Conservation (phyloP, 1,284 basidiomycete genomes). For the Trametes pubescens region DNA sequence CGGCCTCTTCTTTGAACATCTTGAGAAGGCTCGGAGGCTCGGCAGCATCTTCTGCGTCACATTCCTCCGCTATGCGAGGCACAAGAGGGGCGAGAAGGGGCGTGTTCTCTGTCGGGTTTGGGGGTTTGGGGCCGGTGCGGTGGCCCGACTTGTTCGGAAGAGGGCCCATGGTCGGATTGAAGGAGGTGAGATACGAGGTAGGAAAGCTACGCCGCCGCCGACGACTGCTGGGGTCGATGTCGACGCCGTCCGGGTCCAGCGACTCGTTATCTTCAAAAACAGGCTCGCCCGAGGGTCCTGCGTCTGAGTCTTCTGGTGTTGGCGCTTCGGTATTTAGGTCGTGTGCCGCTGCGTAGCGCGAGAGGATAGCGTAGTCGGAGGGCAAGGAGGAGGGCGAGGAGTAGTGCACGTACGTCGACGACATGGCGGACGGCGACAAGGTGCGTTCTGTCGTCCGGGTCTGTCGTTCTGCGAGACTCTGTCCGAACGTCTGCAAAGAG, state of each 20-base stretch:
- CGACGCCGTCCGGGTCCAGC: conserved; percentile 23
- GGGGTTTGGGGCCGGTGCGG: conserved; percentile 38
- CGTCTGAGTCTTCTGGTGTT: conserved; percentile 19
- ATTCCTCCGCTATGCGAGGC: conserved; percentile 53
- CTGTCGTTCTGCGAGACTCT: background rate
- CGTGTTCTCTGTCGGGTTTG: conserved; percentile 53
- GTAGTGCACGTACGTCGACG: conserved; percentile 58
- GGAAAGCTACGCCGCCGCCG: conserved; percentile 46
- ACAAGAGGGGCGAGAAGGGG: conserved; percentile 59
- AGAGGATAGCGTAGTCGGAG: conserved; percentile 68
- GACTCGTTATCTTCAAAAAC: conserved; percentile 27
- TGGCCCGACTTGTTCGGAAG: conserved; percentile 41
- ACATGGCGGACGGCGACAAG: conserved; percentile 40
- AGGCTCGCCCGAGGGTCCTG: conserved; percentile 10
- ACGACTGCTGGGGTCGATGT: conserved; percentile 20
- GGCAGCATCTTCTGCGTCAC: conserved; percentile 44
- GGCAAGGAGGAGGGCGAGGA: conserved; percentile 62
- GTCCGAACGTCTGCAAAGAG: background rate
- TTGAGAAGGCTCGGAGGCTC: conserved; percentile 38
- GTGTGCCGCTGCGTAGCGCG: conserved; percentile 52
- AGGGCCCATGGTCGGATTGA: conserved; percentile 45
- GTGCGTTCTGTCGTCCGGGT: background rate
- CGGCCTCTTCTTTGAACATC: conserved; percentile 66
- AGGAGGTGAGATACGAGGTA: conserved; percentile 41
- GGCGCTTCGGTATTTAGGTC: conserved; percentile 20